Percentiles rank a stretch among this genome's conserved stretches.
These are phyloP conservation scores for Colletotrichum eremochloae DNA, from an alignment of 2,329 filamentous ascomycete genomes.

Conservation along the genomic window DNA sequence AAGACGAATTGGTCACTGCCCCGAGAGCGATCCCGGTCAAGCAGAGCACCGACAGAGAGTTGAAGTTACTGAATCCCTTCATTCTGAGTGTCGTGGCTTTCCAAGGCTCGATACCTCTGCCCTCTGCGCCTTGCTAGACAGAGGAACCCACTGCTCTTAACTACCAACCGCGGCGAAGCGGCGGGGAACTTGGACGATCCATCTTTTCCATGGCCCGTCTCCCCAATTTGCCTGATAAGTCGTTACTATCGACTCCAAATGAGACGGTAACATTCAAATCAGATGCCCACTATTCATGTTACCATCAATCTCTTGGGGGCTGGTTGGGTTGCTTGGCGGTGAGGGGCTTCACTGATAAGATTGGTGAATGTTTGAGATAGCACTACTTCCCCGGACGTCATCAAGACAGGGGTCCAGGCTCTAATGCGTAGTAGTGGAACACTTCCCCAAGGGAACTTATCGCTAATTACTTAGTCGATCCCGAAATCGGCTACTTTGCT, in stretches of 20 bases:
- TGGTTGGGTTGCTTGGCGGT: conserved; percentile 23
- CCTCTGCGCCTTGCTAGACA: background rate
- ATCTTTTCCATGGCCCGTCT: conserved; percentile 1
- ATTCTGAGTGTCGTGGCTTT: conserved; percentile 10
- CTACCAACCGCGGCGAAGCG: background rate
- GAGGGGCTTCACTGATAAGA: conserved; percentile 37
- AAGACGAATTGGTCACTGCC: background rate
- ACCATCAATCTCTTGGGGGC: conserved; percentile 22
- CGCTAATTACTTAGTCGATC: background rate
- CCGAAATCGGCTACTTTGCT: background rate
- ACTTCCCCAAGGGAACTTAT: background rate
- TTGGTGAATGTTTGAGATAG: conserved; percentile 15
- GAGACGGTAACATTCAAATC: conserved; percentile 36
- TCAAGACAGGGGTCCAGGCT: conserved; percentile 4
- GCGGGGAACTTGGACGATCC: conserved; percentile 24
- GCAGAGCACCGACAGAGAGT: conserved; percentile 8
- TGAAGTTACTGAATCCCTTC: conserved; percentile 15
- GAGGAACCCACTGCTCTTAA: conserved; percentile 28
- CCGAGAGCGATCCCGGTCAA: conserved; percentile 13
- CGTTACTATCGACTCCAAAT: conserved; percentile 16
- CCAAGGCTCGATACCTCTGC: background rate
- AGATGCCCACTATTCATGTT: conserved; percentile 39
- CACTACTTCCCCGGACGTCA: conserved; percentile 22
- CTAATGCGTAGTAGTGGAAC: background rate
- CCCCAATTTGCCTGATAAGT: conserved; percentile 25